phyloP scores from a whole-genome alignment of 2,329 filamentous ascomycete genomes.

The Ilyonectria sp. region DNA sequence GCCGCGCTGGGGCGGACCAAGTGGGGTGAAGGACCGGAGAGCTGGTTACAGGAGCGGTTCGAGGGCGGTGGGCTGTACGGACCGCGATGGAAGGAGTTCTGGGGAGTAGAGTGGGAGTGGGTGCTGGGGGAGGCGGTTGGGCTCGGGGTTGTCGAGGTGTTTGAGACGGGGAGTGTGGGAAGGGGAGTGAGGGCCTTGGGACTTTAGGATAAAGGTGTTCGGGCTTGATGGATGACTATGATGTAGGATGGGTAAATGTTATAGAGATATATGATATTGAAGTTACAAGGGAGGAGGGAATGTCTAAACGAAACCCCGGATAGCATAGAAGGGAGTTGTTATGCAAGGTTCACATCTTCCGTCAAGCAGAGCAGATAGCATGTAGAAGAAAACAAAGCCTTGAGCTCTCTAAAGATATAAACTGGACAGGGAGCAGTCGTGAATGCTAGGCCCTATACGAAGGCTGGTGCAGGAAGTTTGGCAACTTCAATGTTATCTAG shows the following conservation, averaged over 20 bases:
- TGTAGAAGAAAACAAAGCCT: neutral
- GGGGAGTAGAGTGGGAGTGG: slow-evolving; percentile 80
- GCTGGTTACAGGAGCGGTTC: slow-evolving; percentile 77
- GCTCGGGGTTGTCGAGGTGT: slow-evolving; percentile 79
- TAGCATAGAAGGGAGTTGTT: neutral
- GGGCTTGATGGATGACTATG: neutral
- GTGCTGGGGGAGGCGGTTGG: slow-evolving; percentile 80
- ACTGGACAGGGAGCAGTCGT: neutral
- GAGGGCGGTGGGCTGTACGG: slow-evolving; percentile 70
- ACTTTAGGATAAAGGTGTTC: slow-evolving; percentile 29
- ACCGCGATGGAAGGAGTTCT: slow-evolving; percentile 75
- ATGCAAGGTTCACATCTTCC: neutral
- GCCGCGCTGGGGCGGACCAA: slow-evolving; percentile 71
- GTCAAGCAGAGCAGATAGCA: neutral
- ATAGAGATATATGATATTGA: neutral
- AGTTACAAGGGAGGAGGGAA: neutral
- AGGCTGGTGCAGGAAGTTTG: too few relatives aligned
- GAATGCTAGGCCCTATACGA: neutral
- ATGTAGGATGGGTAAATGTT: neutral
- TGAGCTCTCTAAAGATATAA: neutral
- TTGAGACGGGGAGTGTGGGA: slow-evolving; percentile 83
- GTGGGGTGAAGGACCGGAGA: slow-evolving; percentile 75
- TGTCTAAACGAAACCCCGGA: neutral
- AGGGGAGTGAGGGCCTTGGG: slow-evolving; percentile 70
- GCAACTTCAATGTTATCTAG: too few relatives aligned